Evolutionary conservation across 495 filamentous ascomycete species (phyloP).

Genomic region (Echria macrotheca): DNA sequence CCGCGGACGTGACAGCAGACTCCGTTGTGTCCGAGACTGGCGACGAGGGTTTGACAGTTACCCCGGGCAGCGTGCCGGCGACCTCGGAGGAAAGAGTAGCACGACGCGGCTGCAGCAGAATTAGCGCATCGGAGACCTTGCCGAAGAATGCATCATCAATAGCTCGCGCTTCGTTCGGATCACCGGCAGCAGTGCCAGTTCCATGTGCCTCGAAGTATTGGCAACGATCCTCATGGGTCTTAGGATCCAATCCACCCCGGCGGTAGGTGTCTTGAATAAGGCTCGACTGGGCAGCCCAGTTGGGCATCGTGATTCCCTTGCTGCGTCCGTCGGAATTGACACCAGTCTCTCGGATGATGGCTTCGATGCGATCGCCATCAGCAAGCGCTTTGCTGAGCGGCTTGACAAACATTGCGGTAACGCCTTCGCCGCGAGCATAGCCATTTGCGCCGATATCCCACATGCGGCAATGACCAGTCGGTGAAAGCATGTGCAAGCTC

Average conservation of each 20-base stretch:
- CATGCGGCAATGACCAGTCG: slow-evolving; percentile 33
- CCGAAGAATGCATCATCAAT: slow-evolving; percentile 41
- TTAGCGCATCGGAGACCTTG: not conserved
- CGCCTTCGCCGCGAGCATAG: slow-evolving; percentile 59
- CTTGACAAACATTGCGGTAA: slow-evolving; percentile 54
- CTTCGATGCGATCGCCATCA: slow-evolving; percentile 53
- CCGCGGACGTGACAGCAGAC: slow-evolving; percentile 12
- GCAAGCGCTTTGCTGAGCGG: slow-evolving; percentile 48
- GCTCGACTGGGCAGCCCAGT: slow-evolving; percentile 45
- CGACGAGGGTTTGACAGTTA: not conserved
- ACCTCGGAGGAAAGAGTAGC: not conserved
- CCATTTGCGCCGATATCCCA: slow-evolving; percentile 56
- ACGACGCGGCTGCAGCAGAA: not conserved
- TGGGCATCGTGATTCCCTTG: slow-evolving; percentile 54
- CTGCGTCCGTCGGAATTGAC: slow-evolving; percentile 55
- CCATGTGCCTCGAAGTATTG: slow-evolving; percentile 43
- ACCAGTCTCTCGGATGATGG: slow-evolving; percentile 53
- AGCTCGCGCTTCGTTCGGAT: slow-evolving; percentile 32
- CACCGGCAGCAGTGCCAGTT: slow-evolving; percentile 53
- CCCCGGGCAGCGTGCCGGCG: not conserved
- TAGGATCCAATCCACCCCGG: slow-evolving; percentile 30
- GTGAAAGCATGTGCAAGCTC: slow-evolving; percentile 33
- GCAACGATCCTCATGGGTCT: slow-evolving; percentile 32
- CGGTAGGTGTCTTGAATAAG: slow-evolving; percentile 51
- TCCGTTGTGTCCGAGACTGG: not conserved